Evolutionary conservation across 345 rosid genomes (phyloP), one percentile per base, ranked within the genome.

Genomic region (Rhizophora apiculata): DNA sequence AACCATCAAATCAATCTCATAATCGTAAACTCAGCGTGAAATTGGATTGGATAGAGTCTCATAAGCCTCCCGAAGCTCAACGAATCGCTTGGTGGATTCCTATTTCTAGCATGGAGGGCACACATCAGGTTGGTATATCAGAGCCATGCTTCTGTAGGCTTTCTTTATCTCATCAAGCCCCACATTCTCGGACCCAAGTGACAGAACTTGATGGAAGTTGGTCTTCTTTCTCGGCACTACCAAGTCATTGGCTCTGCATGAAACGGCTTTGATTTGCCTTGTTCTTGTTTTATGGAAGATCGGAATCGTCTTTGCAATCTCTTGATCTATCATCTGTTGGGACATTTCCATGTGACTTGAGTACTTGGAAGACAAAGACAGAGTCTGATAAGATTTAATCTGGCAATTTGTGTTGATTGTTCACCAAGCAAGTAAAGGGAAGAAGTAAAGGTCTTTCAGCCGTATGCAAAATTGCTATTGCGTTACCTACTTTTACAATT

Each of bases 131-230:
- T 84, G 84, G 63, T 68, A 68, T 58, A 22, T 76, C 19, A 74
- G 71, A 57, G 76, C 87, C 87, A 82, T 70, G 68, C 68, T 79
- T 63, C 85, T 72, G 21, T 82, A 84, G 13, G 85, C 85, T 68
- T 73, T 78, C 80, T 78, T 84, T 13, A 82, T 82, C 18, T 84
- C 87, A 10, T 60, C 74, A 22, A 71, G 55, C 20, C 84, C 81
- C 7, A 68, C 82, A 54, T 37, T 75, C 19, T 58, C 15, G 4
- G 76, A 75, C 46, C 46, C 68, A 19, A 84, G 81, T 19, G 82
- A 65, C 26, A 84, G 80, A 20, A 82, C 81, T 68, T 75, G 43
- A 11, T 84, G 78, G 30, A 79, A 82, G 48, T 78, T 66, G 24
- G 53, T 65, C 48, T 26, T 53, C 19, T 15, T 62, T 60, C 58